Conservation (phyloP, 1,284 basidiomycete species). For the Peniophora sp. region DNA sequence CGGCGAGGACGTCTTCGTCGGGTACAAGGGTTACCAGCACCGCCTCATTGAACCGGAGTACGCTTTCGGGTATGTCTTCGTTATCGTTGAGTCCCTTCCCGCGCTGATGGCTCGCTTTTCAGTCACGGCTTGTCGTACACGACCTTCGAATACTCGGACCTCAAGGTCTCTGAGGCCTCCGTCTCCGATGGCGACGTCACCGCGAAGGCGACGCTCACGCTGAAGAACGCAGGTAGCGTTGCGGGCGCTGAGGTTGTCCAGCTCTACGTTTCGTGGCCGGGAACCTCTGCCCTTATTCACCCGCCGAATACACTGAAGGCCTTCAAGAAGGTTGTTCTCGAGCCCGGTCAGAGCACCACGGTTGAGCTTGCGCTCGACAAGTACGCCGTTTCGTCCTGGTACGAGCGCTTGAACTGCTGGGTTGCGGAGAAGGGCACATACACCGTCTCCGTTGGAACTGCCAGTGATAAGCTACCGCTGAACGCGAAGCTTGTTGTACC, state of each 20-base stretch:
- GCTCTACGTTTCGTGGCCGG: slow-evolving; percentile 57
- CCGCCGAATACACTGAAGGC: slow-evolving; percentile 51
- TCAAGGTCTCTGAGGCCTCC: slow-evolving; percentile 26
- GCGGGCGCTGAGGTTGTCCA: slow-evolving; percentile 63
- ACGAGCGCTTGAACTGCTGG: slow-evolving; percentile 34
- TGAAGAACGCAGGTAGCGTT: slow-evolving; percentile 50
- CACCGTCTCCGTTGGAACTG: slow-evolving; percentile 37
- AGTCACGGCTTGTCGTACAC: slow-evolving; percentile 72
- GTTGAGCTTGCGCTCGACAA: slow-evolving; percentile 48
- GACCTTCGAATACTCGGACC: slow-evolving; percentile 47
- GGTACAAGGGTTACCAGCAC: slow-evolving; percentile 66
- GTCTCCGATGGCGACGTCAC: slow-evolving; percentile 24
- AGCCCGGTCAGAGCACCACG: slow-evolving; percentile 29
- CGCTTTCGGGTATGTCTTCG: slow-evolving; percentile 49
- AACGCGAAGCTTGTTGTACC: slow-evolving; percentile 28
- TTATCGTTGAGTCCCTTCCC: too few species aligned
- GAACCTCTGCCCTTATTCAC: slow-evolving; percentile 37
- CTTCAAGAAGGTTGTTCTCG: slow-evolving; percentile 49
- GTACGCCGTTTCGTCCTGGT: slow-evolving; percentile 54
- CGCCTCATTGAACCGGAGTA: slow-evolving; percentile 51
- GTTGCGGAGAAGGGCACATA: slow-evolving; percentile 35
- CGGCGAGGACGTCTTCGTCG: slow-evolving; percentile 56
- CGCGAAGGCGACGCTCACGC: slow-evolving; percentile 29
- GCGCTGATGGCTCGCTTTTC: slow-evolving; percentile 7
- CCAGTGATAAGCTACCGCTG: slow-evolving; percentile 36